phyloP scores from a whole-genome alignment of 2,329 filamentous ascomycete genomes.

The Alternaria sp. region DNA sequence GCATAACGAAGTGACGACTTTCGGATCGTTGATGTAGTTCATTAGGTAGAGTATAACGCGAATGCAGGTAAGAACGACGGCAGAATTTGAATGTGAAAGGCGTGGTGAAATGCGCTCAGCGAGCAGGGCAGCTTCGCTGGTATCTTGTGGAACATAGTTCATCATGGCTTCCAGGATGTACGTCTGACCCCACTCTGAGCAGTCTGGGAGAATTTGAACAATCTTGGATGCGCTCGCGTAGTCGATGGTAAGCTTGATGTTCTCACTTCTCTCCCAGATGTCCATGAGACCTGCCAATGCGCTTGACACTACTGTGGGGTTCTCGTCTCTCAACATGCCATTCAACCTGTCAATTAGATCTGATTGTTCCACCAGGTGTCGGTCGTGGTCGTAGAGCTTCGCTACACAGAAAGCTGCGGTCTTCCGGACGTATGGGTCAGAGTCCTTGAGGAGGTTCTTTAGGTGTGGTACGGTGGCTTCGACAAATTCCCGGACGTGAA shows the following conservation, averaged over 20 bases:
- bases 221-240: conserved; percentile 98
- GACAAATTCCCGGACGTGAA: conserved; percentile 95
- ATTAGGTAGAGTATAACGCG: conserved; percentile 96
- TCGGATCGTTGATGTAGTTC: conserved; percentile 97
- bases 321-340: conserved; percentile 89
- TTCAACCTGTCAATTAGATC: conserved; percentile 94
- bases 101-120: conserved; percentile 96
- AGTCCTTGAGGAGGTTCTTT: conserved; percentile 82
- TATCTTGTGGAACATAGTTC: conserved; percentile 95
- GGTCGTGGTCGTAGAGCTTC: conserved; percentile 97
- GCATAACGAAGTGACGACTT: conserved; percentile 85
- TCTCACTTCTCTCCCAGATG: conserved; percentile 97
- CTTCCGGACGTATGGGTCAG: conserved; percentile 96
- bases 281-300: conserved; percentile 92
- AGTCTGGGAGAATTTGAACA: conserved; percentile 94
- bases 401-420: conserved; percentile 96
- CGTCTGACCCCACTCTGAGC: conserved; percentile 98
- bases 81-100: conserved; percentile 94
- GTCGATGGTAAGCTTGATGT: conserved; percentile 97
- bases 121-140: conserved; percentile 83
- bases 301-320: conserved; percentile 95
- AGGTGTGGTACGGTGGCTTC: conserved; percentile 87
- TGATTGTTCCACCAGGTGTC: conserved; percentile 85
- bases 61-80: conserved; percentile 95
- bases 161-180: conserved; percentile 98